These are phyloP conservation scores for Sarcodon aspratus DNA, from an alignment of 768 basidiomycete species.

Conservation along the genomic window DNA sequence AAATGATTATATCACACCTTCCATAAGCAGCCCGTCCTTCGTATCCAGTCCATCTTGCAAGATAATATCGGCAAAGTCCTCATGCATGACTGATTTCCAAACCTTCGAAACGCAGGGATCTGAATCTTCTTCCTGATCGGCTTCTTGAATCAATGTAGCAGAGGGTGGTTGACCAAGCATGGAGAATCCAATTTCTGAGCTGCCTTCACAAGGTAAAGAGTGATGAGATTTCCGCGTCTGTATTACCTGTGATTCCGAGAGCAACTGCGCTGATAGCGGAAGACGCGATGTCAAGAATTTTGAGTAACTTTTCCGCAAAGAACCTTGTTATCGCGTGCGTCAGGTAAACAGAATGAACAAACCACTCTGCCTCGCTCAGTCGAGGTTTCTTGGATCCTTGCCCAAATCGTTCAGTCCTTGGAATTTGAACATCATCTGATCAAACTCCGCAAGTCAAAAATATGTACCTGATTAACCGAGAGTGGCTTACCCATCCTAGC, in stretches of 20 bases:
- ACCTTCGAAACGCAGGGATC: conserved; percentile 3
- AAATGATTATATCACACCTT: conserved; percentile 28
- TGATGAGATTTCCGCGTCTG: conserved; percentile 13
- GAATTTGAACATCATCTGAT: conserved; percentile 41
- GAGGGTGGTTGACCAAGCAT: conserved; percentile 23
- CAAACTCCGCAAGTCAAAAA: conserved; percentile 1
- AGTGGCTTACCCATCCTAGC: conserved; percentile 38
- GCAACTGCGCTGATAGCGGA: background rate
- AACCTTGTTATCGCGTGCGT: too few species aligned
- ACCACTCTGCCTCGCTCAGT: too few species aligned
- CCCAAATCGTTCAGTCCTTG: conserved; percentile 19
- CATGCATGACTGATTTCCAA: conserved; percentile 1
- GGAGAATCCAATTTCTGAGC: conserved; percentile 13
- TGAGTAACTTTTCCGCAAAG: too few species aligned
- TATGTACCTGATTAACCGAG: background rate
- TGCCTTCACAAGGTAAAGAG: conserved; percentile 9
- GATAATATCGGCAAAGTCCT: conserved; percentile 23
- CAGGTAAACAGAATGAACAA: too few species aligned
- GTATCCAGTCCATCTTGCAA: conserved; percentile 47
- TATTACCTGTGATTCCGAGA: conserved; percentile 5
- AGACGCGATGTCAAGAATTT: conserved; percentile 27
- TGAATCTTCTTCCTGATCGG: conserved; percentile 15
- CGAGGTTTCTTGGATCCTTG: too few species aligned
- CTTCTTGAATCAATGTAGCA: conserved; percentile 8
- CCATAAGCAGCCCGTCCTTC: conserved; percentile 39